Evolutionary conservation across 495 filamentous ascomycete genomes (phyloP).

Genomic region (Tuber indicum): DNA sequence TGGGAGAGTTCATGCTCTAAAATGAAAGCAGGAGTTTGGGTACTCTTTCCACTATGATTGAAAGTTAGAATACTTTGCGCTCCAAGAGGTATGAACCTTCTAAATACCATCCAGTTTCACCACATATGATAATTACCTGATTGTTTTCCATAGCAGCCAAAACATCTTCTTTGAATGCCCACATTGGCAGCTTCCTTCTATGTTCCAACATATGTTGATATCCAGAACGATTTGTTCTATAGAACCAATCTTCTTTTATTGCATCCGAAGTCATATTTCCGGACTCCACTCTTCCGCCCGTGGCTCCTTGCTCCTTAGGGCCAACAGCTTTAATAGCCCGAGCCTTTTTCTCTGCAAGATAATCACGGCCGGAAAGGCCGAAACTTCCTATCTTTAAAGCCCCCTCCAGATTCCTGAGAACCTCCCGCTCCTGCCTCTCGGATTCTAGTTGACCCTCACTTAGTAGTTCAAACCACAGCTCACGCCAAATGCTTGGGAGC

Average conservation of each 20-base stretch:
- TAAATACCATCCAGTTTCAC: slow-evolving; percentile 75
- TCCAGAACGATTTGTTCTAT: slow-evolving; percentile 46
- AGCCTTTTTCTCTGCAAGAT: slow-evolving; percentile 59
- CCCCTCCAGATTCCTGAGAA: slow-evolving; percentile 56
- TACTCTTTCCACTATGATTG: slow-evolving; percentile 73
- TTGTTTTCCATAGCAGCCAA: slow-evolving; percentile 64
- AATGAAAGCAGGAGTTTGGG: slow-evolving; percentile 87
- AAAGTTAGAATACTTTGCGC: neutral
- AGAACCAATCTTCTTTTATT: slow-evolving; percentile 27
- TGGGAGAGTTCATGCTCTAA: slow-evolving; percentile 77
- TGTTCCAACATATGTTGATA: slow-evolving; percentile 50
- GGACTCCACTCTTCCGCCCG: slow-evolving; percentile 14
- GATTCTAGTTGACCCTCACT: slow-evolving; percentile 56
- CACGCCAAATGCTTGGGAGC: slow-evolving; percentile 72
- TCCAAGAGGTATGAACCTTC: slow-evolving; percentile 5
- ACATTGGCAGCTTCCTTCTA: slow-evolving; percentile 78
- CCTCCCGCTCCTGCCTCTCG: slow-evolving; percentile 62
- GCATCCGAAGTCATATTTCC: slow-evolving; percentile 19
- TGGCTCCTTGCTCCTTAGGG: slow-evolving; percentile 42
- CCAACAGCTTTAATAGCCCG: slow-evolving; percentile 48
- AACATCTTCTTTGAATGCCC: slow-evolving; percentile 70
- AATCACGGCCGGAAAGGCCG: slow-evolving; percentile 48
- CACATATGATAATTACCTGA: slow-evolving; percentile 83
- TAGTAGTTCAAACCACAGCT: slow-evolving; percentile 74
- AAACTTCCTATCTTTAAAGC: slow-evolving; percentile 52